Percentiles rank a stretch among this genome's conserved stretches.
phyloP scores from a whole-genome alignment of 192 early-diverging fungal genomes.

The Umbelopsis ramanniana region DNA sequence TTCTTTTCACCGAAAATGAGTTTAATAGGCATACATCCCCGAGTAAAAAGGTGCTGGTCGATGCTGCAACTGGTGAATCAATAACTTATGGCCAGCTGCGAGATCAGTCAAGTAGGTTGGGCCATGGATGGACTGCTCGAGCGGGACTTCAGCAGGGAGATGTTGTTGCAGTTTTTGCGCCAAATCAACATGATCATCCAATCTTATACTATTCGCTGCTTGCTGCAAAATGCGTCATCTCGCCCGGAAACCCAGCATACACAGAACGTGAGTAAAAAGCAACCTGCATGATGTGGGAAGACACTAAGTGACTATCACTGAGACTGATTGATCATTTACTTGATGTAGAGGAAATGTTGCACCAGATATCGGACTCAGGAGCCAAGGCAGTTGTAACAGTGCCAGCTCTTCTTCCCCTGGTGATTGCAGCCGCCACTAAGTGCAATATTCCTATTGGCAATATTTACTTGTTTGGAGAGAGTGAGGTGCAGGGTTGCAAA shows the following conservation, averaged over 20 bases:
- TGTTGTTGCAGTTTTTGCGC: constrained; percentile 70
- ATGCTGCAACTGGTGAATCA: constrained; percentile 25
- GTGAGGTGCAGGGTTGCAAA: constrained; percentile 27
- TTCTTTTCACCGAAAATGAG: constrained; percentile 25
- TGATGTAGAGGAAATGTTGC: constrained; percentile 51
- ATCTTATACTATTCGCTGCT: constrained; percentile 60
- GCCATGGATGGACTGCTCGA: constrained; percentile 52
- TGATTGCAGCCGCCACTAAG: constrained; percentile 22
- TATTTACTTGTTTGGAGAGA: constrained; percentile 38
- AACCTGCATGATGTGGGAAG: not conserved
- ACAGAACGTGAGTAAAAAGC: constrained; percentile 59
- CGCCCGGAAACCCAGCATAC: constrained; percentile 85
- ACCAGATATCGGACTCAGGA: constrained; percentile 73
- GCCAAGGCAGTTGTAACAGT: constrained; percentile 70
- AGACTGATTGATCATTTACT: not conserved
- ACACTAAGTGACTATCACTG: no score
- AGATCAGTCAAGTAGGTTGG: constrained; percentile 37
- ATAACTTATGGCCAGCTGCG: constrained; percentile 26
- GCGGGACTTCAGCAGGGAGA: constrained; percentile 68
- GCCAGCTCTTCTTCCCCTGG: constrained; percentile 31
- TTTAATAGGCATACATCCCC: not conserved
- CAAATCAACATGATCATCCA: constrained; percentile 72
- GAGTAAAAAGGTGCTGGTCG: constrained; percentile 23
- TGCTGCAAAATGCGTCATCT: constrained; percentile 69
- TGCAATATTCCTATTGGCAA: constrained; percentile 10